Conservation (phyloP, 2,329 filamentous ascomycete species). For the Calcarisporium arbuscula region DNA sequence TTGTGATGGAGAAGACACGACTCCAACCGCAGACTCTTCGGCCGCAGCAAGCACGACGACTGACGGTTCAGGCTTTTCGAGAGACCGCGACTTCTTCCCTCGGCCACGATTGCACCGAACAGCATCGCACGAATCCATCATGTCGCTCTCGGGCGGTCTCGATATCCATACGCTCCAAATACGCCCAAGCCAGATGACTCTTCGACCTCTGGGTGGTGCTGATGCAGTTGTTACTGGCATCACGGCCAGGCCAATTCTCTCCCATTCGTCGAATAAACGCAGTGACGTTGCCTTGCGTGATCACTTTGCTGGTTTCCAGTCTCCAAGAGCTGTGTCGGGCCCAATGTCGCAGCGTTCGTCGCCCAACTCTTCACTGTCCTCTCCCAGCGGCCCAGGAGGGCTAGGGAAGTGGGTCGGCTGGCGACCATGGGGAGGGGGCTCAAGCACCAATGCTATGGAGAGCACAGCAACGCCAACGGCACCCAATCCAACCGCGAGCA, state of each 20-base stretch:
- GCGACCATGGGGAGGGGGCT: constrained; percentile 37
- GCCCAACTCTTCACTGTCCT: constrained; percentile 15
- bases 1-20: constrained; percentile 18
- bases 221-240: constrained; percentile 54
- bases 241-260: constrained; percentile 53
- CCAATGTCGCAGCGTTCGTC: constrained; percentile 22
- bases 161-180: constrained; percentile 80
- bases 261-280: constrained; percentile 34
- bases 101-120: constrained; percentile 53
- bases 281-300: constrained; percentile 55
- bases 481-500: too few species aligned
- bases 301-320: constrained; percentile 36
- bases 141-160: constrained; percentile 80
- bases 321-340: constrained; percentile 24
- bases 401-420: constrained; percentile 42
- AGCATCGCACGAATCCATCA: constrained; percentile 78
- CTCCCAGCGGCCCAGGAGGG: constrained; percentile 18
- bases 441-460: constrained; percentile 10
- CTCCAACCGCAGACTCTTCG: constrained; percentile 28
- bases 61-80: constrained; percentile 22
- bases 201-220: constrained; percentile 45
- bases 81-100: constrained; percentile 30
- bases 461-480: too few species aligned
- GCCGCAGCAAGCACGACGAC: constrained; percentile 14
- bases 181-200: constrained; percentile 68